Percentiles rank a stretch among this genome's conserved stretches.
phyloP scores from a whole-genome alignment of 305 asterid species.

The Fraxinus paxiana region DNA sequence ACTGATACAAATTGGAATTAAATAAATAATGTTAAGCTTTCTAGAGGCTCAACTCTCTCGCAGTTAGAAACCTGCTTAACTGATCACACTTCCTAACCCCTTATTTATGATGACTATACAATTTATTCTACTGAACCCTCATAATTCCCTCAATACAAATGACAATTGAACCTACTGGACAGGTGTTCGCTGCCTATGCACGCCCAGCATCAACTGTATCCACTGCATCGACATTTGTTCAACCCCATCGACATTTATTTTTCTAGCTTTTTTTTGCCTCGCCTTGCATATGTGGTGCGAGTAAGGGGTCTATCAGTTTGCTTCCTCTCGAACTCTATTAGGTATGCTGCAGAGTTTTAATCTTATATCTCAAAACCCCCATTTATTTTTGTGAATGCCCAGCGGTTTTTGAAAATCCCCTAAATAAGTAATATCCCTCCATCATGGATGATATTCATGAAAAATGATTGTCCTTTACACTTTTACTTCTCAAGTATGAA shows the following conservation, averaged over 20 bases:
- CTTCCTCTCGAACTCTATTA: background rate
- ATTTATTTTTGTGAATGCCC: background rate
- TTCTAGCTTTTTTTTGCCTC: background rate
- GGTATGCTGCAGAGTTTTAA: background rate
- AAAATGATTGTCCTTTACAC: background rate
- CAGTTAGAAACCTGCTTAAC: background rate
- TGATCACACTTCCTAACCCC: background rate
- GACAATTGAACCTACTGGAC: background rate
- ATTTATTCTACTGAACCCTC: background rate
- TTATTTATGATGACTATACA: background rate
- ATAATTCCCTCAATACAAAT: background rate
- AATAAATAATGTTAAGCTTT: background rate
- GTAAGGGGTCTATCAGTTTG: background rate
- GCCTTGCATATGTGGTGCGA: background rate
- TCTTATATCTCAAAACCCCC: background rate
- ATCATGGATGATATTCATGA: background rate
- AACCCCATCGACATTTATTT: background rate
- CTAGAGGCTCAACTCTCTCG: background rate
- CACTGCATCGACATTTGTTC: background rate
- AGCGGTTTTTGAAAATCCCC: background rate
- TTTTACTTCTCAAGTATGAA: background rate
- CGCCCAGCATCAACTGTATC: background rate
- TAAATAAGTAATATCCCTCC: background rate
- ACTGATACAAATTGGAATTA: background rate
- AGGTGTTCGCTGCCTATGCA: background rate